Percentiles rank a stretch among this genome's conserved stretches.
phyloP scores from a whole-genome alignment of 2,329 filamentous ascomycete species.

The Mollisiaceae sp. region DNA sequence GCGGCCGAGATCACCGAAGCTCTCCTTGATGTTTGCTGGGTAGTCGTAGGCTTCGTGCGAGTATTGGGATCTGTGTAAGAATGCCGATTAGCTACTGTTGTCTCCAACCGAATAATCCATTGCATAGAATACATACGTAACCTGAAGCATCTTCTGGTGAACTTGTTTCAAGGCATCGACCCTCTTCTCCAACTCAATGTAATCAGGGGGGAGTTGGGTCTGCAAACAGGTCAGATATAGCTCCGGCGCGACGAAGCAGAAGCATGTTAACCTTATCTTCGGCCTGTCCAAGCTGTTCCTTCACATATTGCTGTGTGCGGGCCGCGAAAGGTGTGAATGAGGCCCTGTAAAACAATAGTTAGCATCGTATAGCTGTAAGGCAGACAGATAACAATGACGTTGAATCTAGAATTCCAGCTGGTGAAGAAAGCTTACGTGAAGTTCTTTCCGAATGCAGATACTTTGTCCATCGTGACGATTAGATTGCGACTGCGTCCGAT shows the following conservation, averaged over 20 bases:
- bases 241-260: conserved; percentile 11
- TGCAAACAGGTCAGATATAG: conserved; percentile 45
- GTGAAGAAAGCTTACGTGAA: conserved; percentile 58
- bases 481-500: conserved; percentile 22
- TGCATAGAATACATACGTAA: conserved; percentile 71
- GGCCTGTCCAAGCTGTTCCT: conserved; percentile 93
- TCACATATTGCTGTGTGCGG: conserved; percentile 95
- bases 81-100: conserved; percentile 16
- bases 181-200: conserved; percentile 97
- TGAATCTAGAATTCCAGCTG: conserved; percentile 17
- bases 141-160: conserved; percentile 94
- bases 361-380: conserved; percentile 37
- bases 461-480: conserved; percentile 64
- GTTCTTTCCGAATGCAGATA: conserved; percentile 73
- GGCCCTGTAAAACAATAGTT: conserved; percentile 67
- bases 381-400: conserved; percentile 26
- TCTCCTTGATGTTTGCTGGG: conserved; percentile 96
- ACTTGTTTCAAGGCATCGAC: conserved; percentile 97
- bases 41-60: conserved; percentile 90
- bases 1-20: conserved; percentile 92
- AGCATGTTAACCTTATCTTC: conserved; percentile 77
- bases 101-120: background rate
- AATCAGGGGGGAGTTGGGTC: conserved; percentile 96
- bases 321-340: conserved; percentile 91
- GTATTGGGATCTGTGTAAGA: conserved; percentile 77